Percentiles rank a stretch among this genome's conserved stretches.
Evolutionary conservation across 1,284 basidiomycete species (phyloP).

Genomic region (Ganoderma lucidum): DNA sequence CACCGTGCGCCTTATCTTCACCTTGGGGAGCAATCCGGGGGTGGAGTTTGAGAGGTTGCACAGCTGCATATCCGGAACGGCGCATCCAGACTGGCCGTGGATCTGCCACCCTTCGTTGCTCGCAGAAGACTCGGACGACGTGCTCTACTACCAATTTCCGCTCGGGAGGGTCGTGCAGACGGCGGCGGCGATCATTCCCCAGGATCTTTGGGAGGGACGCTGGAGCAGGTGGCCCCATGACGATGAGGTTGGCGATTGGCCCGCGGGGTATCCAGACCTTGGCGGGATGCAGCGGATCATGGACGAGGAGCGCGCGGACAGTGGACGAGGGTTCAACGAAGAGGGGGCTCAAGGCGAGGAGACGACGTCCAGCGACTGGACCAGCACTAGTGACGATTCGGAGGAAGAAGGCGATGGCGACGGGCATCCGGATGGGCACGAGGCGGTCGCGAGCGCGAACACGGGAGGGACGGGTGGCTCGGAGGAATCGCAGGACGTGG

Average conservation of each 20-base stretch:
- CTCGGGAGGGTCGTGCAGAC: background rate
- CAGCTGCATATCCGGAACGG: background rate
- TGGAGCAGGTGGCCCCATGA: background rate
- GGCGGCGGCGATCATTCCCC: background rate
- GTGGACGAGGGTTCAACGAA: too few relatives aligned
- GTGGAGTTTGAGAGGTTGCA: rapidly evolving
- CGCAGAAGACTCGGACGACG: background rate
- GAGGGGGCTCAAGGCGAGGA: background rate
- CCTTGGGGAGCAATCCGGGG: rapidly evolving
- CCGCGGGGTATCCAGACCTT: background rate
- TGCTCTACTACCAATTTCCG: conserved; percentile 1
- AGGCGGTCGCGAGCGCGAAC: background rate
- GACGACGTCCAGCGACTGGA: background rate
- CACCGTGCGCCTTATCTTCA: conserved; percentile 6
- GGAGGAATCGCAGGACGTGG: background rate
- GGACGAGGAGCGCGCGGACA: background rate
- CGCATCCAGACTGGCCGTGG: background rate
- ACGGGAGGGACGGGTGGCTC: background rate
- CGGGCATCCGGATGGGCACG: background rate
- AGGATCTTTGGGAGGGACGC: background rate
- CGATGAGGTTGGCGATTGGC: background rate
- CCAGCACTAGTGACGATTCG: background rate
- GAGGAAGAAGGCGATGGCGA: background rate
- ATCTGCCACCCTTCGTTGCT: conserved; percentile 7
- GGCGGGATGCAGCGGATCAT: background rate